phyloP scores from a whole-genome alignment of 495 filamentous ascomycete species.

The Xylaria curta region DNA sequence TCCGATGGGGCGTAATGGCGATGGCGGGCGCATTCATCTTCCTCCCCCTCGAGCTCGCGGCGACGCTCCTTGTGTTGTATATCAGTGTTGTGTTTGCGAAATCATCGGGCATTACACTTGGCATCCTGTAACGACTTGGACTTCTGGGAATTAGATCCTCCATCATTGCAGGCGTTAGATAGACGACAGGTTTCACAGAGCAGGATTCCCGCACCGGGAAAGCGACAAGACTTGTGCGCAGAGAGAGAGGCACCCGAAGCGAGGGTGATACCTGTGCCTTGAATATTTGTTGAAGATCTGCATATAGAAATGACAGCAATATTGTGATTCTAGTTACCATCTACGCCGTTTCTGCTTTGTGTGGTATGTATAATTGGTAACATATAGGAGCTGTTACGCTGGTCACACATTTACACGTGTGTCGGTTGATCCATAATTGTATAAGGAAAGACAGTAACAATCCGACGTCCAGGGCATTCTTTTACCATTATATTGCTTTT shows the following conservation, averaged over 20 bases:
- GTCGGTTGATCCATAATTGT: neutral
- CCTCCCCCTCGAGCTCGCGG: conserved; percentile 36
- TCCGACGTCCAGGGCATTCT: neutral
- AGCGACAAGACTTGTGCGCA: conserved; percentile 10
- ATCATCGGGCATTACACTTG: conserved; percentile 36
- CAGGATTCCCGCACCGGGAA: conserved; percentile 26
- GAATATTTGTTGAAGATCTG: conserved; percentile 9
- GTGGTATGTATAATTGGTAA: neutral
- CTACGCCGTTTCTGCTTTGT: neutral
- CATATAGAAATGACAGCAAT: conserved; percentile 15
- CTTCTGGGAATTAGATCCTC: conserved; percentile 36
- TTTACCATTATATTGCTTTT: neutral
- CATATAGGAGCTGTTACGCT: neutral
- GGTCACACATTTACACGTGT: neutral
- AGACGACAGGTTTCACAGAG: conserved; percentile 33
- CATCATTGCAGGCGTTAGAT: conserved; percentile 42
- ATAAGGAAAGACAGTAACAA: neutral
- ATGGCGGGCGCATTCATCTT: conserved; percentile 37
- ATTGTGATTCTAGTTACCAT: neutral
- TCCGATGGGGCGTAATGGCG: conserved; percentile 38
- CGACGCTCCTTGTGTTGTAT: conserved; percentile 41
- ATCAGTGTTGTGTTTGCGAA: conserved; percentile 37
- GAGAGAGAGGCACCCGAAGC: neutral
- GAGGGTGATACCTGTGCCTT: neutral
- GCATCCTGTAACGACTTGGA: conserved; percentile 37